Conservation (phyloP, 495 filamentous ascomycete species). For the Copromyces sp. region DNA sequence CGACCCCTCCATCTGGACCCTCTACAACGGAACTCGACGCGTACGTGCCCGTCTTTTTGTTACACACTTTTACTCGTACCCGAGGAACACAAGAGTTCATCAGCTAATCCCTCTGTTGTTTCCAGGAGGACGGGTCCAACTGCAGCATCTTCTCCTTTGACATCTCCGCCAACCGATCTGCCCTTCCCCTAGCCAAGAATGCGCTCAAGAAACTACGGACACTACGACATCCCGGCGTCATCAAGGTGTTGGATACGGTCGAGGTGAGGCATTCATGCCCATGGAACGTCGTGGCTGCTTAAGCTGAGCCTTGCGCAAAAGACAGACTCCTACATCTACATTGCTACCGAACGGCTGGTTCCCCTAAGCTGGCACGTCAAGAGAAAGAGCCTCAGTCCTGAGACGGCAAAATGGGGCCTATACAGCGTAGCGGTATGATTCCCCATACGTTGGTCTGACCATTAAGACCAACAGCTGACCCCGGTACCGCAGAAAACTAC, state of each 20-base stretch:
- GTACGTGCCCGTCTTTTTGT: slow-evolving; percentile 37
- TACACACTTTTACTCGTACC: not conserved
- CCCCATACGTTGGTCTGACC: not conserved
- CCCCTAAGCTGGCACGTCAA: slow-evolving; percentile 81
- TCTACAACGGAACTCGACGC: slow-evolving; percentile 84
- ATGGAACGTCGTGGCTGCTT: not conserved
- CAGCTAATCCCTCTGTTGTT: slow-evolving; percentile 1
- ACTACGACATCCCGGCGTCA: slow-evolving; percentile 83
- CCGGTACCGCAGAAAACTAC: slow-evolving; percentile 56
- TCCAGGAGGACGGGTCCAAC: slow-evolving; percentile 78
- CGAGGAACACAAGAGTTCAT: not conserved
- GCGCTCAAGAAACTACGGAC: slow-evolving; percentile 86
- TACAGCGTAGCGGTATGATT: slow-evolving; percentile 66
- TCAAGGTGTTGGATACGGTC: slow-evolving; percentile 86
- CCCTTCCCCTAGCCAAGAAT: slow-evolving; percentile 80
- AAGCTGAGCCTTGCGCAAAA: slow-evolving; percentile 26
- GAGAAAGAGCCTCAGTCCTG: slow-evolving; percentile 69
- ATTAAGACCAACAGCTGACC: slow-evolving; percentile 4
- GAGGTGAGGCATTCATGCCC: slow-evolving; percentile 51
- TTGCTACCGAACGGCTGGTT: slow-evolving; percentile 81
- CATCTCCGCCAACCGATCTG: slow-evolving; percentile 62
- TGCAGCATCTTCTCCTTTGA: slow-evolving; percentile 98
- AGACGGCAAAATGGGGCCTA: slow-evolving; percentile 93
- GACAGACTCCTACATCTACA: slow-evolving; percentile 89
- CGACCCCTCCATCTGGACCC: slow-evolving; percentile 82